A percentile compares a stretch with the other conserved stretches of the same genome.
Evolutionary conservation across 371 early-diverging fungal genomes (phyloP).

Genomic region (Apophysomyces ossiformis): DNA sequence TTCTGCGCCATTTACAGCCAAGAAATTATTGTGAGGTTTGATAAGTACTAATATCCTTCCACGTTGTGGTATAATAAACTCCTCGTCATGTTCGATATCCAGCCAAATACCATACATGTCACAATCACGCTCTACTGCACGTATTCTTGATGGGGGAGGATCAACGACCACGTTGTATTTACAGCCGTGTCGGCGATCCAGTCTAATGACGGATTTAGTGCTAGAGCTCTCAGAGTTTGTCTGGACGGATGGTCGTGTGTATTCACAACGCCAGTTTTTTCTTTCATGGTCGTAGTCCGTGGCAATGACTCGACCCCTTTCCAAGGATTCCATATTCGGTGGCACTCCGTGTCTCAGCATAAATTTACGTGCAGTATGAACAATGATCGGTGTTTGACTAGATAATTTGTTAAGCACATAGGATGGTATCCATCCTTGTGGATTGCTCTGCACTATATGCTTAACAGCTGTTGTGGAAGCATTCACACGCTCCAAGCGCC

Average conservation of each 20-base stretch:
- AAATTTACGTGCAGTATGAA: slow-evolving; percentile 47
- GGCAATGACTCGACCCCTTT: slow-evolving; percentile 43
- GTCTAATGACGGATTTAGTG: slow-evolving; percentile 45
- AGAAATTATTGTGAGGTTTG: slow-evolving; percentile 27
- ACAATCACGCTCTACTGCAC: slow-evolving; percentile 34
- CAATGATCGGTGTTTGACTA: slow-evolving; percentile 39
- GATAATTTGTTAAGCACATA: slow-evolving; percentile 45
- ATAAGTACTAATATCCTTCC: slow-evolving; percentile 59
- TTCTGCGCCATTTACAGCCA: slow-evolving; percentile 29
- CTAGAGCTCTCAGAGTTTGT: slow-evolving; percentile 7
- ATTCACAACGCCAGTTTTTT: slow-evolving; percentile 59
- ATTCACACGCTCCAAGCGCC: slow-evolving; percentile 49
- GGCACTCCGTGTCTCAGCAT: slow-evolving; percentile 55
- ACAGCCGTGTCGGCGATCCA: slow-evolving; percentile 49
- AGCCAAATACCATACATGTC: slow-evolving; percentile 59
- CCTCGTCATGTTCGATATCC: slow-evolving; percentile 55
- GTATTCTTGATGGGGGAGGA: slow-evolving; percentile 59
- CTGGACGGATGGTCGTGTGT: slow-evolving; percentile 29
- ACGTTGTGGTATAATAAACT: slow-evolving; percentile 55
- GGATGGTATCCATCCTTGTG: slow-evolving; percentile 53
- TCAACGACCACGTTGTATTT: slow-evolving; percentile 54
- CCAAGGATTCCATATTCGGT: slow-evolving; percentile 52
- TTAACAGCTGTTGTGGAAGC: slow-evolving; percentile 34
- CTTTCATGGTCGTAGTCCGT: slow-evolving; percentile 52
- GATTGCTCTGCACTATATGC: slow-evolving; percentile 44